Evolutionary conservation across 495 filamentous ascomycete species (phyloP).

Genomic region (Xylaria telfairii): DNA sequence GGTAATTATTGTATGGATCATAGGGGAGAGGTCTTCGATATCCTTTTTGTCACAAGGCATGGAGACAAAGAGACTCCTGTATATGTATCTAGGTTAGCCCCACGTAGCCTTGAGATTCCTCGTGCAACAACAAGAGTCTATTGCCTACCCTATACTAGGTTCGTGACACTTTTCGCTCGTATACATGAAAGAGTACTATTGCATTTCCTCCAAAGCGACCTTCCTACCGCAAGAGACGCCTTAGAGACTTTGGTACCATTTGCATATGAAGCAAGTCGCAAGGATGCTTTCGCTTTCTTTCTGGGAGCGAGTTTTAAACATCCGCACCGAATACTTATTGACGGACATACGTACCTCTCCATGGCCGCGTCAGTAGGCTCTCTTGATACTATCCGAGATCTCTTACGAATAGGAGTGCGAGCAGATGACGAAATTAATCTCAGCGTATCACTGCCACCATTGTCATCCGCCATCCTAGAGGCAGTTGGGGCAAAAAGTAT

Average conservation of each 20-base stretch:
- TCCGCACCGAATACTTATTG: slow-evolving; percentile 3
- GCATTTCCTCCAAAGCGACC: slow-evolving; percentile 17
- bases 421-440: slow-evolving; percentile 9
- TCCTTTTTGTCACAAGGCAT: no score
- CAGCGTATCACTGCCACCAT: neutral
- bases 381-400: slow-evolving; percentile 7
- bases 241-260: slow-evolving; percentile 15
- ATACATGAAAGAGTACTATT: slow-evolving; percentile 6
- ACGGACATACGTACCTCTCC: slow-evolving; percentile 13
- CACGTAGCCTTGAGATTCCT: no score
- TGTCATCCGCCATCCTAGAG: slow-evolving; percentile 21
- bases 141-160: no score
- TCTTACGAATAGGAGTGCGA: slow-evolving; percentile 23
- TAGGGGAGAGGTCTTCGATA: neutral
- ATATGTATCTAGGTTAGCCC: no score
- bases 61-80: no score
- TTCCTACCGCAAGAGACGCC: slow-evolving; percentile 14
- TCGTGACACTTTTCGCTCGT: slow-evolving; percentile 15
- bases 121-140: no score
- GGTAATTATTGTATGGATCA: neutral
- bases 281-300: slow-evolving; percentile 21
- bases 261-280: neutral
- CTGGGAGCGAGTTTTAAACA: slow-evolving; percentile 19
- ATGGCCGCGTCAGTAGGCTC: slow-evolving; percentile 22
- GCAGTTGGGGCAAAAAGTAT: slow-evolving; percentile 8